A percentile compares a stretch with the other conserved stretches of the same genome.
Evolutionary conservation across 2,329 filamentous ascomycete species (phyloP).

Genomic region (Phialocephala sp.): DNA sequence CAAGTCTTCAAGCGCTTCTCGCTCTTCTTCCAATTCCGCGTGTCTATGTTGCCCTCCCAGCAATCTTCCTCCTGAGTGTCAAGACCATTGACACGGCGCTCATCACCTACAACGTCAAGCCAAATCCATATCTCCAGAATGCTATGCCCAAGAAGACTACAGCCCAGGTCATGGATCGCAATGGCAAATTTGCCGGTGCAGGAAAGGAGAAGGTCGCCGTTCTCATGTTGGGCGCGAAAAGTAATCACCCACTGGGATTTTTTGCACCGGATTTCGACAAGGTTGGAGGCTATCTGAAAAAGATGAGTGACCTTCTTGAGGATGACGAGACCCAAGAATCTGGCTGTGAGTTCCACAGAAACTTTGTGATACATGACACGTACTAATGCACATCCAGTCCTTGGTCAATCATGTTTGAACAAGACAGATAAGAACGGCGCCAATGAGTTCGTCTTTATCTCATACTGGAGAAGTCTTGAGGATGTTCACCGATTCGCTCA

Average conservation of each 20-base stretch:
- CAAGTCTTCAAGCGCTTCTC: constrained; percentile 26
- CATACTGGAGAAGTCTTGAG: constrained; percentile 29
- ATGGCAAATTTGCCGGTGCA: constrained; percentile 25
- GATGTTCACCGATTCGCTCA: constrained; percentile 33
- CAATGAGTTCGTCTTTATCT: constrained; percentile 27
- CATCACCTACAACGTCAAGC: constrained; percentile 27
- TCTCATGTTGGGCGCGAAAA: constrained; percentile 31
- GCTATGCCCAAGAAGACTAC: constrained; percentile 25
- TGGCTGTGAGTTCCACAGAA: constrained; percentile 25
- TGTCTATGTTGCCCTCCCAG: constrained; percentile 24
- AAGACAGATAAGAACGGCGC: constrained; percentile 29
- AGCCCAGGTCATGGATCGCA: constrained; percentile 22
- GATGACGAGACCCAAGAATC: constrained; percentile 22
- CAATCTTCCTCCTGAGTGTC: constrained; percentile 25
- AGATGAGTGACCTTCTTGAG: constrained; percentile 30
- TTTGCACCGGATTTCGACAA: constrained; percentile 29
- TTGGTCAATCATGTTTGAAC: constrained; percentile 25
- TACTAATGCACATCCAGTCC: constrained; percentile 18
- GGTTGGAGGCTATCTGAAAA: constrained; percentile 19
- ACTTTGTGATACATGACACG: not conserved
- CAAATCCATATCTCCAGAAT: constrained; percentile 33
- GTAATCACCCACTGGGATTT: constrained; percentile 32
- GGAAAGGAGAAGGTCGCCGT: constrained; percentile 30
- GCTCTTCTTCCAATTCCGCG: constrained; percentile 28
- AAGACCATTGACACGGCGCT: constrained; percentile 25